Evolutionary conservation across 176 grass and related monocot species (phyloP), one percentile per base, ranked within the genome.

Genomic region (Tuctoria greenei): DNA sequence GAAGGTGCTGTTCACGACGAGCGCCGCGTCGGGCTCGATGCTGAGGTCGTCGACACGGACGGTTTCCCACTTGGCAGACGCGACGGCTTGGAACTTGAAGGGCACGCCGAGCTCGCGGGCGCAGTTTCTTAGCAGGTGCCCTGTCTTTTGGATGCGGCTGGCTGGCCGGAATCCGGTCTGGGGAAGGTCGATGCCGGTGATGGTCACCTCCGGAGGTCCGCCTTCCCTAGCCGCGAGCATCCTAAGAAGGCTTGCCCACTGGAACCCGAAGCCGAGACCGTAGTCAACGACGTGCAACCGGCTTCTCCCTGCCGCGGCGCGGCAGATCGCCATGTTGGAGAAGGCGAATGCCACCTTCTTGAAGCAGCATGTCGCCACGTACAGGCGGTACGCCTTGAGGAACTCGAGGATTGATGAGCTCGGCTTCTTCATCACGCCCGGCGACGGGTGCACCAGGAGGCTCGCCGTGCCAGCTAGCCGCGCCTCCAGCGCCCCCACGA

Each of bases 401-500:
- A 28, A 28, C 55, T 26, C 8, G 3, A 58, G 10, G 9, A 10
- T 23, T 8, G 55, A 47, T 5, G 45, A 47, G 14, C 45, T 47
- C 45, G 45, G 4, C 45, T 5, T 16, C 45, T 16, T 47, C 0
- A 13, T 2, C 14, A 5, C 5, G 10, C 15, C 13, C 3, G 13
- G 4, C 45, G 14, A 47, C 45, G 14, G 21, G 54, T 25, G 2
- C 21, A 6, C 51, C 7, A 47, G 44, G 44, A 14, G 0, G 11
- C 44, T 46, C 3, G 79, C 88, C 4, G 61, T 88, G 51, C 92
- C 92, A 6, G 75, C 79, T 1, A 95, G 75, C 40, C 92, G 85
- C 59, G 86, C 83, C 61, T 95, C 85, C 28, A 95, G 80, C n/a
- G 67, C 92, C 8, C 86, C 79, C 0, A 71, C 69, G 56, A 95